These are phyloP conservation scores for Alternaria ventricosa DNA, from an alignment of 2,329 filamentous ascomycete genomes.

Conservation along the genomic window DNA sequence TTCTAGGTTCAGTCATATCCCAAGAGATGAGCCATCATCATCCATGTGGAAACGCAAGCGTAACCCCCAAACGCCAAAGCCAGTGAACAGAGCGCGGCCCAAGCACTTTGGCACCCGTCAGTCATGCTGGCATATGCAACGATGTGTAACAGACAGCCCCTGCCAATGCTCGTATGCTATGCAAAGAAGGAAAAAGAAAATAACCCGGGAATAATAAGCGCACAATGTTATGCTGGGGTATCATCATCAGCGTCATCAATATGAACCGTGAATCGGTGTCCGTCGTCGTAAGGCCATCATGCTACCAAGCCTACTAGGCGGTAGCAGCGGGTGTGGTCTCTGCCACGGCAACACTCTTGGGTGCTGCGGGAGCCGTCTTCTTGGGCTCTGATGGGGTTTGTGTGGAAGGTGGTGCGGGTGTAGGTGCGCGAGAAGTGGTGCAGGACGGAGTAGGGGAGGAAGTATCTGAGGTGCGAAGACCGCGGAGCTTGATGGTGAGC, in stretches of 20 bases:
- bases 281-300: conserved; percentile 20
- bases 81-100: conserved; percentile 36
- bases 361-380: not conserved
- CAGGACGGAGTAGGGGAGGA: conserved; percentile 26
- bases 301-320: conserved; percentile 9
- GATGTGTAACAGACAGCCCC: conserved; percentile 12
- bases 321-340: conserved; percentile 14
- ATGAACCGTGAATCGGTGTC: conserved; percentile 10
- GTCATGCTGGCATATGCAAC: conserved; percentile 36
- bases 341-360: not conserved
- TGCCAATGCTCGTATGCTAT: conserved; percentile 41
- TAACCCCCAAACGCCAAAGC: conserved; percentile 35
- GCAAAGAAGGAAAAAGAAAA: conserved; percentile 28
- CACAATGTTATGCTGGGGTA: conserved; percentile 36
- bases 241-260: conserved; percentile 24
- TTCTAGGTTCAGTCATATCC: not conserved
- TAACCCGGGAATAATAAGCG: conserved; percentile 26
- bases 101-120: conserved; percentile 48
- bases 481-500: conserved; percentile 43
- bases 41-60: not conserved
- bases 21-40: conserved; percentile 1
- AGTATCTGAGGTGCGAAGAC: conserved; percentile 35
- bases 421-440: conserved; percentile 23
- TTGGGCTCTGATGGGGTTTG: not conserved
- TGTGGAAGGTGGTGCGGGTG: conserved; percentile 3